Base-by-base conservation (phyloP, 2,329 filamentous ascomycete genomes). In the Coniochaeta ligniaria region DNA sequence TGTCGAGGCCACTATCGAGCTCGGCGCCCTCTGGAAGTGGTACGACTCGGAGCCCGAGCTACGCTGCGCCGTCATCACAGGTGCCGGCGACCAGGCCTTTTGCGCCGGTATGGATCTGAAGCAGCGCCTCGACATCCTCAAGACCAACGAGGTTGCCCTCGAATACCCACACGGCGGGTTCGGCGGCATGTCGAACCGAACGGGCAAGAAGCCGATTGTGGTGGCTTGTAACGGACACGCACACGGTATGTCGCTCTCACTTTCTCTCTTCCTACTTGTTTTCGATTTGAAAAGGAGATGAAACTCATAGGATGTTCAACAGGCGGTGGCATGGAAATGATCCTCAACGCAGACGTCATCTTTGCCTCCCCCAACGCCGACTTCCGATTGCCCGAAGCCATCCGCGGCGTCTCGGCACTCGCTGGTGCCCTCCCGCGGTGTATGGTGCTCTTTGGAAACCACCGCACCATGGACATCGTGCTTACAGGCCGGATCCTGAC, bases 381-480 rank as follows among this genome's bases (percentile, higher is more conserved):
- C 4, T 85, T 87, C 63, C 75, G 78, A 3, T 73, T 87, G 0
- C 83, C 84, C 0, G 84, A 87, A 68, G 81, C 83, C 8, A 78
- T 81, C 36, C 76, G 83, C 28, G 84, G 84, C 2, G 82, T 86
- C 2, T 80, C 80, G 1, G 81, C 84, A 6, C 74, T 83, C 0
- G 83, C 82, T 0, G 84, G 84, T 33, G 83, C 78, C 6, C 70
- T 87, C 2, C 82, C 83, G 11, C 78, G 84, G 76, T 66, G 66
- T 4, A 72, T 72, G 70, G 59, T 70, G 16, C 66, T 72, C 2
- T 72, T 73, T 24, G 71, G 71, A 6, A 71, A 71, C 52, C 71
- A 73, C 52, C 65, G 71, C 6, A 70, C 70, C 1, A 73, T 72
- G 70, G 71, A 73, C 43, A 66, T 73, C 7, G 62, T 69, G 8